Percentiles rank a stretch among this genome's conserved stretches.
Conservation (phyloP, 1,139 yeast species). For the Zygoascus meyerae region DNA sequence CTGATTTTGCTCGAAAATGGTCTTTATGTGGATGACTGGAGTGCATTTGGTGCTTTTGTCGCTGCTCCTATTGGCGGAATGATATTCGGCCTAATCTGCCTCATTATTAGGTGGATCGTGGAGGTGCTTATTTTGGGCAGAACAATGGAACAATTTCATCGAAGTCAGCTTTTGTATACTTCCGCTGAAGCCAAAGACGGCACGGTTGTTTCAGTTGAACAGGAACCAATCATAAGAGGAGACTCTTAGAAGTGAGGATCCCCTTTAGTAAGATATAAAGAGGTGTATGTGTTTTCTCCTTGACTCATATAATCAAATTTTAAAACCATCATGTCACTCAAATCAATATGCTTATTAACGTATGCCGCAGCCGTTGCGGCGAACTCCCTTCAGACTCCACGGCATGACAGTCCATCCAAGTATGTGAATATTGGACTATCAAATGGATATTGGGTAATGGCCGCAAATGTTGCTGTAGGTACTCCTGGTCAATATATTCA, state of each 20-base stretch:
- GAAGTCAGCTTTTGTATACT: background rate
- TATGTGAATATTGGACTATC: constrained; percentile 8
- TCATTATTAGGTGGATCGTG: constrained; percentile 45
- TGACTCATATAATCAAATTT: too few species aligned
- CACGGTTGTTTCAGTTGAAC: too few species aligned
- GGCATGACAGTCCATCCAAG: background rate
- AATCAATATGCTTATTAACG: background rate
- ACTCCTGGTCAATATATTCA: constrained; percentile 24
- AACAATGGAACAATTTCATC: constrained; percentile 10
- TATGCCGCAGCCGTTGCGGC: constrained; percentile 3
- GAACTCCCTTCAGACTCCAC: background rate
- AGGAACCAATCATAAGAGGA: too few species aligned
- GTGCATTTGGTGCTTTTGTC: constrained; percentile 90
- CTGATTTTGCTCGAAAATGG: constrained; percentile 72
- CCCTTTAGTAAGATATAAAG: too few species aligned
- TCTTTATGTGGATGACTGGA: constrained; percentile 80
- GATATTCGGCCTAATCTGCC: constrained; percentile 48
- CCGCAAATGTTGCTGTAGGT: constrained; percentile 22
- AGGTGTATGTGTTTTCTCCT: too few species aligned
- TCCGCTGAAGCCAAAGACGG: too few species aligned
- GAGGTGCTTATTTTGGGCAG: constrained; percentile 13
- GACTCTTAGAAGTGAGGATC: too few species aligned
- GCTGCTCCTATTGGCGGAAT: constrained; percentile 84
- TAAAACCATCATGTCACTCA: too few species aligned
- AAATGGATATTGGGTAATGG: constrained; percentile 11